Evolutionary conservation across 139 green algal genomes (phyloP).

Genomic region (Pedinophyceae sp.): DNA sequence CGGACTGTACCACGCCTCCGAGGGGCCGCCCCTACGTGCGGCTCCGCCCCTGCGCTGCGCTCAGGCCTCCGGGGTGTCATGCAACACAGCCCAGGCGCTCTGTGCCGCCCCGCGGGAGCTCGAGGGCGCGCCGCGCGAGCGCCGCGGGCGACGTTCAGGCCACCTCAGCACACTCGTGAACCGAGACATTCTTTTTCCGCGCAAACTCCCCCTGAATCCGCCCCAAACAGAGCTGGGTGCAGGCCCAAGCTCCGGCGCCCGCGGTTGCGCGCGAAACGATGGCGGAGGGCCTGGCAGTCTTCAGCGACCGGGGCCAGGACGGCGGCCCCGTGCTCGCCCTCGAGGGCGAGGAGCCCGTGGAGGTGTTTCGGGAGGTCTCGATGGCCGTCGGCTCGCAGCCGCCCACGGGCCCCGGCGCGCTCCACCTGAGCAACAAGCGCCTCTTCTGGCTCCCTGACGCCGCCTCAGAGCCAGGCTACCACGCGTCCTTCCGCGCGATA

Average conservation of each 20-base stretch:
- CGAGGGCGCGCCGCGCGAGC: too few species aligned
- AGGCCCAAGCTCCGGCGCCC: neutral
- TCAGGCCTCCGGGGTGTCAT: too few species aligned
- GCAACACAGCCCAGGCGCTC: too few species aligned
- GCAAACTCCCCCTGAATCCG: neutral
- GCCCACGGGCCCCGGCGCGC: too few species aligned
- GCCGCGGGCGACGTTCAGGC: too few species aligned
- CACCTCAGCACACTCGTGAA: too few species aligned
- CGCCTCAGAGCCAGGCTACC: neutral
- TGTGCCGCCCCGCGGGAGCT: too few species aligned
- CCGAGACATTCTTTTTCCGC: too few species aligned
- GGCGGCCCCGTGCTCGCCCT: neutral
- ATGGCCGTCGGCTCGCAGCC: neutral
- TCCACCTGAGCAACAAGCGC: neutral
- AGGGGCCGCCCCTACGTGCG: too few species aligned
- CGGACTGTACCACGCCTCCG: too few species aligned
- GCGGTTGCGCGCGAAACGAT: neutral
- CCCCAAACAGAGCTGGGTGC: neutral
- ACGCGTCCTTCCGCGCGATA: neutral
- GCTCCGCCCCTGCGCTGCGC: too few species aligned
- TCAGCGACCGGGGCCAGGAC: neutral
- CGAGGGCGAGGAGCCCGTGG: neutral
- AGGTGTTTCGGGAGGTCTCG: neutral
- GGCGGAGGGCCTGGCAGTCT: neutral
- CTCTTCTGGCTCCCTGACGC: neutral